Base-by-base conservation (phyloP, 306 rosid genomes). In the Astragalus membranaceus region DNA sequence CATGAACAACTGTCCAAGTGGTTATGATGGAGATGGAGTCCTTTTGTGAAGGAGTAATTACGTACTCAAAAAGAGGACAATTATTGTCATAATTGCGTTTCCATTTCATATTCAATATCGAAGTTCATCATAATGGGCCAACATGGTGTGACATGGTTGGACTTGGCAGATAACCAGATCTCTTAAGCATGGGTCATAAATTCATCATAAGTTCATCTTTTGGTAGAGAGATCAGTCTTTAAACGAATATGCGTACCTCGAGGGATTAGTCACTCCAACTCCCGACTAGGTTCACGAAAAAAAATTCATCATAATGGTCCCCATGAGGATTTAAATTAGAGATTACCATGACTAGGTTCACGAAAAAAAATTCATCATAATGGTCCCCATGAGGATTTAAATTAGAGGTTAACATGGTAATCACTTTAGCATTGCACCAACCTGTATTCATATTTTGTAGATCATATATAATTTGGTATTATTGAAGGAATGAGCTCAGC, bases 41-140 rank as follows among this genome's bases (percentile, higher is more conserved):
- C 66, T 66, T 61, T 59, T 4, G 8, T 54, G 13, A 78, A 56
- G 43, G 55, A 47, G 44, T 29, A 44, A 73, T 49, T 56, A 65
- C 43, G 73, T 42, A 51, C 57, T 70, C 48, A 35, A 39, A 67
- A 46, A 68, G 65, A 64, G 77, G 64, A 59, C 67, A 61, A 48
- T 58, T 10, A 77, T 67, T 44, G 77, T 58, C 67, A 69, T 82
- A 11, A 73, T 81, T 57, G 65, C 73, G 76, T 30, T 78, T 81
- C 67, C 85, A 85, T 82, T 87, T 82, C 76, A 64, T 71, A 37
- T 49, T 49, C 50, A 64, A 67, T 75, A 20, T 44, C 51, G 50
- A 60, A 67, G 54, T 59, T 26, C 30, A 3, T 26, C 30, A 26
- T 26, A 26, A 26, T 26, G 30, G 33, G 42, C 47, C 82, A 72